Percentiles rank a stretch among this genome's conserved stretches.
These are phyloP conservation scores for Onygenales sp. DNA, from an alignment of 2,329 filamentous ascomycete species.

Conservation along the genomic window DNA sequence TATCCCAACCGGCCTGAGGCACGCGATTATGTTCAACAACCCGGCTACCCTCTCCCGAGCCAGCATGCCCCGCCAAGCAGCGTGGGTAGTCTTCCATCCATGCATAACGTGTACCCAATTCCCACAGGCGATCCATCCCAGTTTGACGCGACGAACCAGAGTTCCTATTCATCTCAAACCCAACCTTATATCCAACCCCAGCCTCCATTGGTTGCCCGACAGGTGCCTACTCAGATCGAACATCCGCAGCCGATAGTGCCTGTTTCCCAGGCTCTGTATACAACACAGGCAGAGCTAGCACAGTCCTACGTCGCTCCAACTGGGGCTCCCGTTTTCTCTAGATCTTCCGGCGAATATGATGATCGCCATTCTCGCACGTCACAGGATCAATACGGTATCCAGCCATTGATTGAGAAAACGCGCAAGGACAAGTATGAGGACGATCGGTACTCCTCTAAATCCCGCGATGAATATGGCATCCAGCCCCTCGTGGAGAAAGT, in stretches of 20 bases:
- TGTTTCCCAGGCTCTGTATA: slow-evolving; percentile 59
- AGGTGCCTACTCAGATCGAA: slow-evolving; percentile 61
- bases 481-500: neutral
- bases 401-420: neutral
- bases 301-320: slow-evolving; percentile 30
- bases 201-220: slow-evolving; percentile 36
- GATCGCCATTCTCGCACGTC: neutral
- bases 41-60: neutral
- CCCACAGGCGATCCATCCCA: slow-evolving; percentile 55
- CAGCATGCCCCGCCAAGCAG: slow-evolving; percentile 22
- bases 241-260: slow-evolving; percentile 74
- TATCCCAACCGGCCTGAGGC: slow-evolving; percentile 54
- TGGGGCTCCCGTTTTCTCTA: slow-evolving; percentile 32
- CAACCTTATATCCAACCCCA: slow-evolving; percentile 21
- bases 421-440: neutral
- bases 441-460: neutral
- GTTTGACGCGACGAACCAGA: slow-evolving; percentile 48
- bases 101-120: slow-evolving; percentile 59
- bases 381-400: neutral
- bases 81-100: slow-evolving; percentile 36
- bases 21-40: slow-evolving; percentile 11
- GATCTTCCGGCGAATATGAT: neutral
- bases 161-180: slow-evolving; percentile 36
- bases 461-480: neutral
- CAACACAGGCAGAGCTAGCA: slow-evolving; percentile 18